phyloP scores from a whole-genome alignment of 805 yeast species.

The Metschnikowia arizonensis region DNA sequence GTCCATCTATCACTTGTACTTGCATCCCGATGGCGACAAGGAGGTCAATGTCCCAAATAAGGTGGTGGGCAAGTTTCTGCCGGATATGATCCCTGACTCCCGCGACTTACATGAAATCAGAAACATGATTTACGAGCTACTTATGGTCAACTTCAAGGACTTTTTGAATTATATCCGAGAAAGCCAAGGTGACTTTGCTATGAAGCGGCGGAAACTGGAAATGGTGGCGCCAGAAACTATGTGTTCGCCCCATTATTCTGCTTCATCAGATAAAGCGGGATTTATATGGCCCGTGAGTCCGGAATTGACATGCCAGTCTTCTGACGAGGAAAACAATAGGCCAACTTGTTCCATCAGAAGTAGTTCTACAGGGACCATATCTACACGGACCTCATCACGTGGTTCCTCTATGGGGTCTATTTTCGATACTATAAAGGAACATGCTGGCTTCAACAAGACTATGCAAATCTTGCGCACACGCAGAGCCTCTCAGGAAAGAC shows the following conservation, averaged over 20 bases:
- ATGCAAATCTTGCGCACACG: slow-evolving; percentile 31
- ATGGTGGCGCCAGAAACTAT: slow-evolving; percentile 4
- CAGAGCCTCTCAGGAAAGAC: slow-evolving; percentile 20
- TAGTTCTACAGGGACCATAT: slow-evolving; percentile 14
- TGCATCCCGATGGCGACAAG: slow-evolving; percentile 26
- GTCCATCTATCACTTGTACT: slow-evolving; percentile 23
- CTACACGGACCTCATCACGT: slow-evolving; percentile 20
- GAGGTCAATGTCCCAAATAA: slow-evolving; percentile 34
- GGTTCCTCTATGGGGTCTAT: slow-evolving; percentile 32
- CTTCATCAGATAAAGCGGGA: not conserved
- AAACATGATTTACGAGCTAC: slow-evolving; percentile 26
- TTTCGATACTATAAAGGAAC: slow-evolving; percentile 29
- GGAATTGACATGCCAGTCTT: not conserved
- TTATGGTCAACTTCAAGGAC: slow-evolving; percentile 32
- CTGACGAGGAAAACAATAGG: not conserved
- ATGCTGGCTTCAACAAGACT: slow-evolving; percentile 25
- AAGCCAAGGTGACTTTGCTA: slow-evolving; percentile 3
- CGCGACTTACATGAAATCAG: slow-evolving; percentile 17
- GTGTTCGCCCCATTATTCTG: slow-evolving; percentile 2
- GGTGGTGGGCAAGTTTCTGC: slow-evolving; percentile 20
- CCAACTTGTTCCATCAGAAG: slow-evolving; percentile 7
- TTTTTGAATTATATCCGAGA: slow-evolving; percentile 23
- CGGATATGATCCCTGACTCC: slow-evolving; percentile 20
- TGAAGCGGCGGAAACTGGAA: slow-evolving; percentile 20
- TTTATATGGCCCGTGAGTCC: slow-evolving; percentile 5